phyloP scores from a whole-genome alignment of 2,329 filamentous ascomycete species.

The Pseudocercospora fuligena region DNA sequence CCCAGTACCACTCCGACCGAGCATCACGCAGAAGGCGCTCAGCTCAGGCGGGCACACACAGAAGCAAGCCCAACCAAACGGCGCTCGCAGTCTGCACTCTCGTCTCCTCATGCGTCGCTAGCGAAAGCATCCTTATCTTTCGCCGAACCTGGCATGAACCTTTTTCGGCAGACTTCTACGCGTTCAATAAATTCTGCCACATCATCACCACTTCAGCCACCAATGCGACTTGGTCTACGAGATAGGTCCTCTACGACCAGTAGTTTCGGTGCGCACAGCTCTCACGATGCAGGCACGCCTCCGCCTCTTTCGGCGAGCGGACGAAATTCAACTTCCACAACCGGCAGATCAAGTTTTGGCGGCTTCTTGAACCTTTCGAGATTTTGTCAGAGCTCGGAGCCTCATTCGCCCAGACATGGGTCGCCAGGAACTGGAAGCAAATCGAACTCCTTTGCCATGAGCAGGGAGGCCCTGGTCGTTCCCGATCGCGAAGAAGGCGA shows the following conservation, averaged over 20 bases:
- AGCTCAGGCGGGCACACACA: slow-evolving; percentile 35
- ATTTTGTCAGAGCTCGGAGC: slow-evolving; percentile 80
- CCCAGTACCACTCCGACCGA: slow-evolving; percentile 28
- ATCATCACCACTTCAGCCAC: slow-evolving; percentile 63
- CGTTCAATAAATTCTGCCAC: slow-evolving; percentile 68
- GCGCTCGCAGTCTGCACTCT: slow-evolving; percentile 27
- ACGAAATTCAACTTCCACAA: slow-evolving; percentile 80
- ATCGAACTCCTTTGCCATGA: slow-evolving; percentile 79
- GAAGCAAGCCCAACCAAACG: slow-evolving; percentile 34
- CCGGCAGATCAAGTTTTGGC: slow-evolving; percentile 89
- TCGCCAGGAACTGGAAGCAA: slow-evolving; percentile 79
- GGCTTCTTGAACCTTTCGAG: slow-evolving; percentile 80
- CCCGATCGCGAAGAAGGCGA: slow-evolving; percentile 86
- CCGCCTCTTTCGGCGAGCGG: slow-evolving; percentile 59
- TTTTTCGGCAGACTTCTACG: slow-evolving; percentile 65
- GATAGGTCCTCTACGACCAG: slow-evolving; percentile 89
- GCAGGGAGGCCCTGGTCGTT: slow-evolving; percentile 70
- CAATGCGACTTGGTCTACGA: slow-evolving; percentile 64
- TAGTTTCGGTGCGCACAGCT: slow-evolving; percentile 71
- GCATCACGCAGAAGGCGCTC: slow-evolving; percentile 16
- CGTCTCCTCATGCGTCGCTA: slow-evolving; percentile 58
- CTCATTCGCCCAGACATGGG: slow-evolving; percentile 67
- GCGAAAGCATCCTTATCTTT: slow-evolving; percentile 54
- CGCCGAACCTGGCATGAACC: slow-evolving; percentile 51
- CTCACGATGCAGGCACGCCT: slow-evolving; percentile 72